Conservation (phyloP, 1,139 yeast genomes). For the Yamadazyma epiphylla region DNA sequence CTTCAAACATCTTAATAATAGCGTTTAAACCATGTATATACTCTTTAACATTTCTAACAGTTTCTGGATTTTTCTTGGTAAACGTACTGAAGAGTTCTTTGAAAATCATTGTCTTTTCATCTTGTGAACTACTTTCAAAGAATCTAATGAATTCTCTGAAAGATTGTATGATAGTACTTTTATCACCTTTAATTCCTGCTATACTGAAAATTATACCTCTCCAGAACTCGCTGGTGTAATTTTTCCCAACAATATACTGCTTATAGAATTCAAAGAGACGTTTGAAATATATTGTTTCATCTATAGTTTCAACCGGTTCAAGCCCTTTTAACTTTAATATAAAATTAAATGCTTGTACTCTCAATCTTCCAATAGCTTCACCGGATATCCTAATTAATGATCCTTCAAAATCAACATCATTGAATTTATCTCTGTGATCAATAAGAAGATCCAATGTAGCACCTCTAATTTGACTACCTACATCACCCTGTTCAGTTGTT, state of each 20-base stretch:
- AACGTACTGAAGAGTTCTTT: conserved; percentile 14
- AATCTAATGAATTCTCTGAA: conserved; percentile 39
- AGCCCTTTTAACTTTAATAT: conserved; percentile 7
- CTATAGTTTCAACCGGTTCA: not conserved
- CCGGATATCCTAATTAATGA: conserved; percentile 53
- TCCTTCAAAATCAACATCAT: conserved; percentile 12
- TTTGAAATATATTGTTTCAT: conserved; percentile 20
- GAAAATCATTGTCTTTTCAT: conserved; percentile 6
- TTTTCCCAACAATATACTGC: conserved; percentile 1
- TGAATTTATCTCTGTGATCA: conserved; percentile 9
- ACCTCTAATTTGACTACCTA: conserved; percentile 68
- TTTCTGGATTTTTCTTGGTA: conserved; percentile 11
- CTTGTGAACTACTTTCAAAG: conserved; percentile 14
- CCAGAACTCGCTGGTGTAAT: conserved; percentile 40
- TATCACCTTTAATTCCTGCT: conserved; percentile 60
- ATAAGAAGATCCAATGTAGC: conserved; percentile 42
- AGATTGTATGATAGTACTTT: conserved; percentile 41
- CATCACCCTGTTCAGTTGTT: conserved; percentile 68
- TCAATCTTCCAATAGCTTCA: conserved; percentile 30
- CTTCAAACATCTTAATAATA: conserved; percentile 38
- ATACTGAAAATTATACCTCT: conserved; percentile 53
- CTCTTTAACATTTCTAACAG: conserved; percentile 9
- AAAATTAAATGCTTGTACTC: conserved; percentile 24
- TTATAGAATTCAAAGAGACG: conserved; percentile 19
- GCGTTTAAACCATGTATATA: conserved; percentile 17